Evolutionary conservation across 805 yeast species (phyloP).

Genomic region (Blastobotrys americana): DNA sequence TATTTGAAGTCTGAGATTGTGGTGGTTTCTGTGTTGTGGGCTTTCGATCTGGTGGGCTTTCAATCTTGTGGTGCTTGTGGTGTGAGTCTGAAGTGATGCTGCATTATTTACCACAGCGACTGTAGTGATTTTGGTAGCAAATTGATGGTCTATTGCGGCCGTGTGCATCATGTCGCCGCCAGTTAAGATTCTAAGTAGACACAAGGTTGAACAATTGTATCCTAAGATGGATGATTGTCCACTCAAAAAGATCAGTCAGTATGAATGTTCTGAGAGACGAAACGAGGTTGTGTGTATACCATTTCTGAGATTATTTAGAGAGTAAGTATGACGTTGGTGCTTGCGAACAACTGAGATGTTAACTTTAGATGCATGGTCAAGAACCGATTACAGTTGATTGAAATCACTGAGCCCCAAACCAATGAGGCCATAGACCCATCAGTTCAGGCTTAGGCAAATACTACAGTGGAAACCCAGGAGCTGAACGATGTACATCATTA

Average conservation of each 20-base stretch:
- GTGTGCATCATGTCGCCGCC: slow-evolving; percentile 19
- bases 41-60: too few species aligned
- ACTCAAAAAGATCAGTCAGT: slow-evolving; percentile 23
- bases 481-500: too few species aligned
- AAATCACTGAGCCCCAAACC: slow-evolving; percentile 1
- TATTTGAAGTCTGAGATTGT: too few species aligned
- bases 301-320: slow-evolving; percentile 23
- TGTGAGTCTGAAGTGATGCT: too few species aligned
- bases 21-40: too few species aligned
- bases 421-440: not conserved
- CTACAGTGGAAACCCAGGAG: too few species aligned
- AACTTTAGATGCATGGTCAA: slow-evolving; percentile 6
- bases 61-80: too few species aligned
- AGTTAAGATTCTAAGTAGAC: slow-evolving; percentile 9
- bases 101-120: too few species aligned
- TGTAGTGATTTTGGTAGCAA: too few species aligned
- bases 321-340: slow-evolving; percentile 8
- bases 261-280: slow-evolving; percentile 22
- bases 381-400: slow-evolving; percentile 1
- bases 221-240: slow-evolving; percentile 18
- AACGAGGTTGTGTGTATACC: slow-evolving; percentile 25
- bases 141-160: too few species aligned
- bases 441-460: too few species aligned
- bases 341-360: not conserved
- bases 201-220: slow-evolving; percentile 6